Evolutionary conservation across 495 filamentous ascomycete genomes (phyloP).

Genomic region (Xylaria scruposa): DNA sequence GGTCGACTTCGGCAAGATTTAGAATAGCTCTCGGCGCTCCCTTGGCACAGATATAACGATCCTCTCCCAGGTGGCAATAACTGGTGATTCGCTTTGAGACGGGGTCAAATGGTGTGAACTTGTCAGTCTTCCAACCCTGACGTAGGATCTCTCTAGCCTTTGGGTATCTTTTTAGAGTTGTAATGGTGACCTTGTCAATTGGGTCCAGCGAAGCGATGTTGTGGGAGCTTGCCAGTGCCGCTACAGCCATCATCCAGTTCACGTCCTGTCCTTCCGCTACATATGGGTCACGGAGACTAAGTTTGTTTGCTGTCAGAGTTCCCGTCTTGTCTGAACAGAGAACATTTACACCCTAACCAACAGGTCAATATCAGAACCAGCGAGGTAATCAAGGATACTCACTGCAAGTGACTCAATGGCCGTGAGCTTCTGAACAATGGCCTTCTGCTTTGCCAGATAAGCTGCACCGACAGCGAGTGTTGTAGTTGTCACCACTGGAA

Average conservation of each 20-base stretch:
- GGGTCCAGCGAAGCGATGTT: conserved; percentile 92
- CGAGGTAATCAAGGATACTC: conserved; percentile 9
- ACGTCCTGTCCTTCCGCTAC: conserved; percentile 77
- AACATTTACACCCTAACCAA: conserved; percentile 76
- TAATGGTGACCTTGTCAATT: conserved; percentile 92
- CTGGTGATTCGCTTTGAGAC: conserved; percentile 92
- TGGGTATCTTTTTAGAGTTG: conserved; percentile 77
- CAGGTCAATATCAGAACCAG: conserved; percentile 10
- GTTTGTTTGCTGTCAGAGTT: conserved; percentile 90
- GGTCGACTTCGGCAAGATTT: conserved; percentile 75
- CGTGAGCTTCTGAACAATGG: conserved; percentile 94
- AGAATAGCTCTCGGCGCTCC: conserved; percentile 85
- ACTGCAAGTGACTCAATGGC: conserved; percentile 89
- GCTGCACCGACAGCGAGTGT: conserved; percentile 95
- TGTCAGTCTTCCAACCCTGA: conserved; percentile 72
- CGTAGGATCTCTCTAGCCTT: conserved; percentile 72
- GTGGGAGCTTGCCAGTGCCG: conserved; percentile 85
- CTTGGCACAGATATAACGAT: conserved; percentile 84
- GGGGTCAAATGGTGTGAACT: conserved; percentile 89
- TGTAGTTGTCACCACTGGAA: conserved; percentile 92
- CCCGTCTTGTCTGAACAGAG: conserved; percentile 97
- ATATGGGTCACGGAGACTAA: conserved; percentile 84
- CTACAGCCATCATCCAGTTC: conserved; percentile 87
- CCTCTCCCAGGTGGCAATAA: conserved; percentile 71
- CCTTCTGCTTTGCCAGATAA: conserved; percentile 91